phyloP scores from a whole-genome alignment of 2,329 filamentous ascomycete species.

The Sporothrix pallida region DNA sequence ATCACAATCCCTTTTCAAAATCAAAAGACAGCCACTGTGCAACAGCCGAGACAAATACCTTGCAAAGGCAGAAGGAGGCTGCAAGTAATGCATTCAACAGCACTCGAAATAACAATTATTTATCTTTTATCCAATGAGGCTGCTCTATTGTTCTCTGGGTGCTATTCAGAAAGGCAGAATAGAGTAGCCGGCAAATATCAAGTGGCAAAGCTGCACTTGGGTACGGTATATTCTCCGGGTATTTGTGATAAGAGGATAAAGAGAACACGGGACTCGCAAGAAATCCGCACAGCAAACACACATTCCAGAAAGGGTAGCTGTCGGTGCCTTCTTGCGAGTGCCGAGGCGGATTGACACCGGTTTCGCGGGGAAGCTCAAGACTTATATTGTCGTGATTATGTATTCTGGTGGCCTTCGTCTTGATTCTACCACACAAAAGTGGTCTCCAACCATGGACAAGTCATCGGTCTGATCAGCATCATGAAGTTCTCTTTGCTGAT shows the following conservation, averaged over 20 bases:
- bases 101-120: not conserved
- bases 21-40: not conserved
- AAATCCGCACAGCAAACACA: not conserved
- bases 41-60: not conserved
- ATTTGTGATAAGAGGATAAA: not conserved
- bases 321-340: not conserved
- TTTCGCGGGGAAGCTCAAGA: not conserved
- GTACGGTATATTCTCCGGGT: not conserved
- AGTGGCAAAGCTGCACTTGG: not conserved
- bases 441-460: too few relatives aligned
- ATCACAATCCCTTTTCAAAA: not conserved
- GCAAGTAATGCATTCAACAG: not conserved
- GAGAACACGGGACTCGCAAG: not conserved
- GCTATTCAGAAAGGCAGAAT: slow-evolving; percentile 9
- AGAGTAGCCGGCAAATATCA: slow-evolving; percentile 9
- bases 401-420: too few relatives aligned
- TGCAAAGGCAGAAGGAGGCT: not conserved
- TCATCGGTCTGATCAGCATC: not conserved
- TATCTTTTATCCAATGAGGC: not conserved
- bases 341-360: not conserved
- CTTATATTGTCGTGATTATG: not conserved
- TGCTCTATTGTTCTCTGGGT: not conserved
- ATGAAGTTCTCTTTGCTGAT: not conserved
- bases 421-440: too few relatives aligned
- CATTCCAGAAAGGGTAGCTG: not conserved